Conservation (phyloP, 2,329 filamentous ascomycete genomes). For the Pseudogymnoascus sp. region DNA sequence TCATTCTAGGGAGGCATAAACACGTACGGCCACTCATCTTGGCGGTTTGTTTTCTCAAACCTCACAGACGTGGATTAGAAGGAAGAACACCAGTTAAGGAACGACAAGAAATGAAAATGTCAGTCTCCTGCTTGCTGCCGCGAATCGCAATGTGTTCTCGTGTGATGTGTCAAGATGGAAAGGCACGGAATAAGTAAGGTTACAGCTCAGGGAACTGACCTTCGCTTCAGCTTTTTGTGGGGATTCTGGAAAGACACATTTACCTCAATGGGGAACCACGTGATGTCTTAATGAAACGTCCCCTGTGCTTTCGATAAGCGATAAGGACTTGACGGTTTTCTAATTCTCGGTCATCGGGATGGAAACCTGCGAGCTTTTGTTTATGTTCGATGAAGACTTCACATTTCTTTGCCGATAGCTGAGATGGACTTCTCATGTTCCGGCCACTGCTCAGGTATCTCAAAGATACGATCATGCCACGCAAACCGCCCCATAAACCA, state of each 20-base stretch:
- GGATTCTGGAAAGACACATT: constrained; percentile 9
- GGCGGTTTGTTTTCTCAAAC: constrained; percentile 29
- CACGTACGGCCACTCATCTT: constrained; percentile 37
- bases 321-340: constrained; percentile 1
- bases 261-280: constrained; percentile 11
- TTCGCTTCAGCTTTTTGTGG: constrained; percentile 12
- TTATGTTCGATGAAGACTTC: not conserved
- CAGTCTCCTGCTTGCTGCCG: constrained; percentile 9
- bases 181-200: constrained; percentile 8
- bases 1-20: constrained; percentile 16
- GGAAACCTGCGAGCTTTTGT: constrained; percentile 18
- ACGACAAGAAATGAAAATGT: constrained; percentile 15
- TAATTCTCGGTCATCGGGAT: constrained; percentile 4
- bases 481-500: constrained; percentile 41
- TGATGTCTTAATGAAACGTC: constrained; percentile 10
- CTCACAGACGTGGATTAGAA: constrained; percentile 30
- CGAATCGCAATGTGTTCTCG: constrained; percentile 15
- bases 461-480: constrained; percentile 20
- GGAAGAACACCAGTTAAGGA: constrained; percentile 26
- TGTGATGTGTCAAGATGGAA: constrained; percentile 13
- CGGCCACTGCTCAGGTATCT: constrained; percentile 10
- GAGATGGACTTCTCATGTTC: constrained; percentile 7
- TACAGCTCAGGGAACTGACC: constrained; percentile 10
- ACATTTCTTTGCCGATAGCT: not conserved
- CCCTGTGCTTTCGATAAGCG: constrained; percentile 5